Conservation (phyloP, 1,139 yeast genomes). For the Suhomyces taliae region DNA sequence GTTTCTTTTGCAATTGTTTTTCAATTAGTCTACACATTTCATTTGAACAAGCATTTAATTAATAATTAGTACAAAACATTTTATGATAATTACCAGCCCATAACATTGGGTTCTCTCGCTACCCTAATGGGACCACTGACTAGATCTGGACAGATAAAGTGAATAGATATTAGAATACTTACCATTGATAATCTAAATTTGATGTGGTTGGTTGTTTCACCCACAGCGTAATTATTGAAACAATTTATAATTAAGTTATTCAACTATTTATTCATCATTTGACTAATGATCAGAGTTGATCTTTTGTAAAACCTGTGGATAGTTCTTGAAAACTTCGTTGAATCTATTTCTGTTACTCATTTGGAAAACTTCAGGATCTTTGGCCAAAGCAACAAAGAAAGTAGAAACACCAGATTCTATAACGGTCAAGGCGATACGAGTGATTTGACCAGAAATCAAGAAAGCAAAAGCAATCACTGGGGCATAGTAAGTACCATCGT, state of each 20-base stretch:
- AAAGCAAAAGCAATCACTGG: slow-evolving; percentile 79
- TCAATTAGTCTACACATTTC: no score
- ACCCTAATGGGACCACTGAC: not conserved
- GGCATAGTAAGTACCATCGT: slow-evolving; percentile 66
- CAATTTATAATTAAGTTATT: no score
- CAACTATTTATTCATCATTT: not conserved
- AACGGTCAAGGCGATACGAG: slow-evolving; percentile 70
- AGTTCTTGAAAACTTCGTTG: slow-evolving; percentile 67
- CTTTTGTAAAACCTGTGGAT: slow-evolving; percentile 72
- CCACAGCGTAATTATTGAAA: no score
- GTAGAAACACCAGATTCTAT: slow-evolving; percentile 83
- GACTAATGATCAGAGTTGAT: slow-evolving; percentile 37
- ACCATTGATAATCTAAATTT: not conserved
- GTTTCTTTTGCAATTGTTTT: no score
- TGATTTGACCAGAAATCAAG: slow-evolving; percentile 73
- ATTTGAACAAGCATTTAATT: no score
- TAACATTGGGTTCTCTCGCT: not conserved
- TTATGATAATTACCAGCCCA: no score
- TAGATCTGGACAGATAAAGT: not conserved
- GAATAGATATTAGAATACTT: not conserved
- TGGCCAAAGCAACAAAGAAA: slow-evolving; percentile 82
- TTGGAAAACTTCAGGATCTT: slow-evolving; percentile 83
- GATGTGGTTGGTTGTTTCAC: no score
- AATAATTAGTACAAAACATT: no score
- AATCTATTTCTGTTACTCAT: slow-evolving; percentile 75